A percentile compares a stretch with the other conserved stretches of the same genome.
These are phyloP conservation scores for Leptodermis oblonga DNA, from an alignment of 257 asterid genomes.

Conservation along the genomic window DNA sequence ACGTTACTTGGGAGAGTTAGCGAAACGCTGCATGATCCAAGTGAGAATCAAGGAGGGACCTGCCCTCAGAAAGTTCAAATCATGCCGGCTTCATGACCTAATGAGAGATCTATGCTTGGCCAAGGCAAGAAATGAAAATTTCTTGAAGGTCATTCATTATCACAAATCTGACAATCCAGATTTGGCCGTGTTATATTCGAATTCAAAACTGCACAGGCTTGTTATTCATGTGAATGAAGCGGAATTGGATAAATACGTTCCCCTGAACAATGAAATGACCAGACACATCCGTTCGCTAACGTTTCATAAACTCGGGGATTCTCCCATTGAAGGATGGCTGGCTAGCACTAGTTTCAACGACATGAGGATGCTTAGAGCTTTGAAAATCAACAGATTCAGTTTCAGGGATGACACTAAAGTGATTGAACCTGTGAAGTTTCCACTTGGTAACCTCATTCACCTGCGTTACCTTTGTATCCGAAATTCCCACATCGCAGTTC, in stretches of 20 bases:
- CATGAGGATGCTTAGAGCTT: conserved; percentile 1
- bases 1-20: conserved; percentile 6
- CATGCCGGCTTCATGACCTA: conserved; percentile 6
- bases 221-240: background rate
- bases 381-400: too few relatives aligned
- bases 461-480: background rate
- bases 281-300: background rate
- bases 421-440: background rate
- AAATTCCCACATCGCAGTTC: too few relatives aligned
- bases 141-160: background rate
- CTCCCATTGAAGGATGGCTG: too few relatives aligned
- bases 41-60: background rate
- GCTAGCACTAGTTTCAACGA: background rate
- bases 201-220: background rate
- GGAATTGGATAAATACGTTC: background rate
- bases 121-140: background rate
- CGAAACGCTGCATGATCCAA: background rate
- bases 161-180: background rate
- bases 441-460: background rate
- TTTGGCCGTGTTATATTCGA: too few relatives aligned
- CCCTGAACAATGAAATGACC: background rate
- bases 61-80: background rate
- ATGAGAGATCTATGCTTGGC: conserved; percentile 6
- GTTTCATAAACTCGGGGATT: background rate
- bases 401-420: too few relatives aligned